Percentiles rank a stretch among this genome's conserved stretches.
phyloP scores from a whole-genome alignment of 768 basidiomycete genomes.

The Tulasnella sp. region DNA sequence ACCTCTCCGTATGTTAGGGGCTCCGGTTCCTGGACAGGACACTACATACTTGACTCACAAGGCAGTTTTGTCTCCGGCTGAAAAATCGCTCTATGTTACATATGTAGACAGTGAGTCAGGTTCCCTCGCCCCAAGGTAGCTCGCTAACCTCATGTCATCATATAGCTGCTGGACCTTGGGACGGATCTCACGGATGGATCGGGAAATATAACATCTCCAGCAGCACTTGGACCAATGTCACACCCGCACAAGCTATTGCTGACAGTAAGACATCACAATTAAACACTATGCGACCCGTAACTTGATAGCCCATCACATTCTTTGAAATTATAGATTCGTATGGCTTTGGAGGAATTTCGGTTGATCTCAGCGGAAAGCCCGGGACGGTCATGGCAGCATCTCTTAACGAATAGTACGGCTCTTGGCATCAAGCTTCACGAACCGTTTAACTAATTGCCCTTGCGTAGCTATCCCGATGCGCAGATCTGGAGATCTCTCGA shows the following conservation, averaged over 20 bases:
- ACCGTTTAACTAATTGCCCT: not conserved
- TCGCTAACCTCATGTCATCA: not conserved
- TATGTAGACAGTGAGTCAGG: not conserved
- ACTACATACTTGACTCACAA: conserved; percentile 29
- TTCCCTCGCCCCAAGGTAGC: not conserved
- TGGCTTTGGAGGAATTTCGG: not conserved
- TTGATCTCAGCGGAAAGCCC: not conserved
- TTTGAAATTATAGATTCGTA: not conserved
- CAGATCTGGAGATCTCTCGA: not conserved
- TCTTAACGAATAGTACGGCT: not conserved
- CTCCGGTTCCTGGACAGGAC: conserved; percentile 46
- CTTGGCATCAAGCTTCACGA: not conserved
- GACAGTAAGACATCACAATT: not conserved
- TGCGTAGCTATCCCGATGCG: not conserved
- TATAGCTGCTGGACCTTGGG: not conserved
- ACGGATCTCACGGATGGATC: not conserved
- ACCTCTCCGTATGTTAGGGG: conserved; percentile 34
- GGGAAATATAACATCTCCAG: not conserved
- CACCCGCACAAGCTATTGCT: not conserved
- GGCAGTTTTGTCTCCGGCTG: not conserved
- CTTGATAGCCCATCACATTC: not conserved
- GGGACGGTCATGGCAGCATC: not conserved
- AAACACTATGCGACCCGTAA: too few species aligned
- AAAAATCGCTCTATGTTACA: not conserved
- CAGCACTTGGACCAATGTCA: not conserved